Conservation (phyloP, 306 rosid species). For the Rosa persica region DNA sequence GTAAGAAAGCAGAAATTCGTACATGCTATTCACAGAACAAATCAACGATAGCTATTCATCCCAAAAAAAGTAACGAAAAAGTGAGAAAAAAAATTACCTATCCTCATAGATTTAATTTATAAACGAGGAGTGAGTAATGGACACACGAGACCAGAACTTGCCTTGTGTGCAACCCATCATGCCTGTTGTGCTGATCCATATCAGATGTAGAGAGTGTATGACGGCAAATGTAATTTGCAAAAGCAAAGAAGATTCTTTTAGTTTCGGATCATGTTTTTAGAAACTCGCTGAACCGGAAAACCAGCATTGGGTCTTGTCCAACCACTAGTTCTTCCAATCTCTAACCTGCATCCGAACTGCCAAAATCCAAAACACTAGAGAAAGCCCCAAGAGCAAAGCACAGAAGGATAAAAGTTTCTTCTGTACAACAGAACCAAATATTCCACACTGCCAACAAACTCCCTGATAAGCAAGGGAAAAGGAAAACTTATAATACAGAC, state of each 20-base stretch:
- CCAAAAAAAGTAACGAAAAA: background rate
- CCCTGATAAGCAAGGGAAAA: no score
- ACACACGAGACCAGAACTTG: background rate
- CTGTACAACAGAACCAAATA: no score
- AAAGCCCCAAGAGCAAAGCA: no score
- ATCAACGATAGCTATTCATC: background rate
- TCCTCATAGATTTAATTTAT: background rate
- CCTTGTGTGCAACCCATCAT: background rate
- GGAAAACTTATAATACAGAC: no score
- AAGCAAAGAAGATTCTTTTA: slow-evolving; percentile 13
- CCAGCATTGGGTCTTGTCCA: no score
- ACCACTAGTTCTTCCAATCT: no score
- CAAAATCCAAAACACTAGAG: no score
- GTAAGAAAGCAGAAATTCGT: slow-evolving; percentile 19
- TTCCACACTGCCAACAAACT: no score
- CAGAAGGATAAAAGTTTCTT: no score
- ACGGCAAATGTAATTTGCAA: slow-evolving; percentile 1
- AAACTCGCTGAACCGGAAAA: background rate
- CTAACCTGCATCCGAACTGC: no score
- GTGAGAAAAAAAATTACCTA: background rate
- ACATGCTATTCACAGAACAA: slow-evolving; percentile 19
- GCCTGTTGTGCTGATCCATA: background rate
- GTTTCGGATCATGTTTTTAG: no score
- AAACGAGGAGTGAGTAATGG: background rate
- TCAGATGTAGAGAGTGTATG: slow-evolving; percentile 16